phyloP scores from a whole-genome alignment of 2,329 filamentous ascomycete species.

The Thermoascus crustaceus region DNA sequence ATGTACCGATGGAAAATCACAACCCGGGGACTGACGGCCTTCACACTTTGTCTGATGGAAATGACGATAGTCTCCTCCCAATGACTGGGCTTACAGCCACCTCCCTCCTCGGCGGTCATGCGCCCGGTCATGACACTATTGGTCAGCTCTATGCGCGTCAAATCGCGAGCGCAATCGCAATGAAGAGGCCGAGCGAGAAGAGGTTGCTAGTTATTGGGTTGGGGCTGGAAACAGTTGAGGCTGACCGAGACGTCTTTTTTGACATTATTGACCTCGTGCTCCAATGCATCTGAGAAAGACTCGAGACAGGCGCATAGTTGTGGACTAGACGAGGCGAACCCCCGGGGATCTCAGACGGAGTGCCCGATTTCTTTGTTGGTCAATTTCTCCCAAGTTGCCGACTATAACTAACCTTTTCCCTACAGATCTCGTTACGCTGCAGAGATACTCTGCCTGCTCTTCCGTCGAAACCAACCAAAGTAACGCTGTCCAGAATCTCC shows the following conservation, averaged over 20 bases:
- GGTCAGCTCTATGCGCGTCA: constrained; percentile 87
- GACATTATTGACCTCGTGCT: constrained; percentile 36
- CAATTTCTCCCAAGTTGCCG: too few relatives aligned
- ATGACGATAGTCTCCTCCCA: constrained; percentile 58
- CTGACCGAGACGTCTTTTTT: constrained; percentile 36
- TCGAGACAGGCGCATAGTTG: background rate
- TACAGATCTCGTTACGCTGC: too few relatives aligned
- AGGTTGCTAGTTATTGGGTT: constrained; percentile 52
- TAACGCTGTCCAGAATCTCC: too few relatives aligned
- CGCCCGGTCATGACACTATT: constrained; percentile 67
- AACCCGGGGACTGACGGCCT: constrained; percentile 29
- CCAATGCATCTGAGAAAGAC: constrained; percentile 29
- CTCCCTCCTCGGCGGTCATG: constrained; percentile 76
- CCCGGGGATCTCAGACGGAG: too few relatives aligned
- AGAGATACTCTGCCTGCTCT: too few relatives aligned
- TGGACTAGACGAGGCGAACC: background rate
- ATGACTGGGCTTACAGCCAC: constrained; percentile 75
- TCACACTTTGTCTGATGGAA: constrained; percentile 32
- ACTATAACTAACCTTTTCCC: too few relatives aligned
- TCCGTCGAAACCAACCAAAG: too few relatives aligned
- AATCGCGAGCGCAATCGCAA: constrained; percentile 70
- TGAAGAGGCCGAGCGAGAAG: constrained; percentile 57
- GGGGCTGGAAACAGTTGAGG: constrained; percentile 43
- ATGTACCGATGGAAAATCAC: constrained; percentile 25
- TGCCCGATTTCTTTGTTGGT: constrained; percentile 1